Base-by-base conservation (phyloP, 2,329 filamentous ascomycete genomes). In the Xylariales sp. region DNA sequence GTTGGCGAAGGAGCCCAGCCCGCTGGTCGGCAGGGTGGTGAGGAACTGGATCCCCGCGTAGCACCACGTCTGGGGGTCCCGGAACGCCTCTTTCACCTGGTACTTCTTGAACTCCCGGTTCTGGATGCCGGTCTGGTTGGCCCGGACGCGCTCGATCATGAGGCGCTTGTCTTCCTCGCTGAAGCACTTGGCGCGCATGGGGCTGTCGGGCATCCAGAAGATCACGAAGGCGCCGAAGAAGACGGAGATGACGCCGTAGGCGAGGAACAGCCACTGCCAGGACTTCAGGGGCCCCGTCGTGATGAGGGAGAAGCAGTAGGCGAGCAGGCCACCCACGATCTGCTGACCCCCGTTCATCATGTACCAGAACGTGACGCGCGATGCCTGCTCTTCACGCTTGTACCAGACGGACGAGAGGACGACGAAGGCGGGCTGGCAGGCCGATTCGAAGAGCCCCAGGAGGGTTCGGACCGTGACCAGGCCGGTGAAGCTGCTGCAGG, bases 301-400 rank as follows among this genome's bases (percentile, higher is more conserved):
- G 52, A 80, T 77, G 4, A 76, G 63, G 3, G 69, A 65, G 48
- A 72, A 72, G 45, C 81, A 81, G 55, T 84, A 85, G 1, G 82
- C 82, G 1, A 87, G 65, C 0, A 87, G 69, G 5, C 83, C 83
- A 21, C 83, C 83, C 6, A 86, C 79, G 35, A 87, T 81, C 52
- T 86, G 83, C 53, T 87, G 83, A 1, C 69, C 72, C 2, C 83
- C 83, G 53, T 87, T 88, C 81, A 86, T 87, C 77, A 85, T 85
- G 57, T 84, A 83, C 82, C 83, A 87, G 57, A 79, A 85, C 0
- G 80, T 83, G 4, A 86, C 80, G 5, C 77, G 74, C 0, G 72
- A 58, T 0, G 81, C 74, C 52, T 87, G 83, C 49, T 87, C 82
- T 39, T 82, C 74, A 23, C 81, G 69, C 42, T 75, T 77, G 57